Evolutionary conservation across 176 grass and related monocot species (phyloP).

Genomic region (Zea mays): DNA sequence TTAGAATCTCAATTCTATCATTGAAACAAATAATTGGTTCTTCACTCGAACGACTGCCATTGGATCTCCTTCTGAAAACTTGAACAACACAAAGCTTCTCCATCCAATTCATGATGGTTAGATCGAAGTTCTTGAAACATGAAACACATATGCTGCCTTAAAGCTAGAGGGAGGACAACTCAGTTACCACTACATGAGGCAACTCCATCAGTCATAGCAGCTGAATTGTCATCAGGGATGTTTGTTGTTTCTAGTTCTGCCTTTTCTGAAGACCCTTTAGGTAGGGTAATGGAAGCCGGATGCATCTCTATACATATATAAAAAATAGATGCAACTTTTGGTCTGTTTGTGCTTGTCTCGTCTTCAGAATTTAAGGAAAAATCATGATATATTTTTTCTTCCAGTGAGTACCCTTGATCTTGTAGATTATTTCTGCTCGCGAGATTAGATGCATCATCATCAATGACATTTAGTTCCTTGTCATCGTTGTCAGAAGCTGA

Average conservation of each 20-base stretch:
- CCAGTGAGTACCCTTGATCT: slow-evolving; percentile 15
- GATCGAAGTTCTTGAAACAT: background rate
- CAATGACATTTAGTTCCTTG: slow-evolving; percentile 10
- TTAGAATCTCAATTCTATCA: background rate
- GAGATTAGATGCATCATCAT: slow-evolving; percentile 17
- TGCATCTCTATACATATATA: slow-evolving; percentile 35
- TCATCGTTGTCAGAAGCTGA: slow-evolving; percentile 55
- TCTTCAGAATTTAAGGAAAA: slow-evolving; percentile 11
- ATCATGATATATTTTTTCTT: background rate
- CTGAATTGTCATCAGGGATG: slow-evolving; percentile 14
- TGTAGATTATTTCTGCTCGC: slow-evolving; percentile 10
- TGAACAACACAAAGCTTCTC: background rate
- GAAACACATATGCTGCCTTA: background rate
- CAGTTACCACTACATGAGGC: background rate
- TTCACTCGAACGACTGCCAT: background rate
- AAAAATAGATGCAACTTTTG: slow-evolving; percentile 43
- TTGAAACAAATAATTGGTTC: background rate
- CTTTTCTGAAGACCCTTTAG: background rate
- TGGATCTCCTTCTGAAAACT: slow-evolving; percentile 2
- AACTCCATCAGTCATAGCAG: slow-evolving; percentile 24
- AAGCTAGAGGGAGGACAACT: background rate
- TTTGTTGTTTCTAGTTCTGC: background rate
- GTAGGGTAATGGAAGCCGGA: background rate
- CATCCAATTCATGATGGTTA: slow-evolving; percentile 16
- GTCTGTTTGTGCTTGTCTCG: slow-evolving; percentile 23